phyloP scores from a whole-genome alignment of 2,329 filamentous ascomycete genomes.

The Epichloe uncinata region DNA sequence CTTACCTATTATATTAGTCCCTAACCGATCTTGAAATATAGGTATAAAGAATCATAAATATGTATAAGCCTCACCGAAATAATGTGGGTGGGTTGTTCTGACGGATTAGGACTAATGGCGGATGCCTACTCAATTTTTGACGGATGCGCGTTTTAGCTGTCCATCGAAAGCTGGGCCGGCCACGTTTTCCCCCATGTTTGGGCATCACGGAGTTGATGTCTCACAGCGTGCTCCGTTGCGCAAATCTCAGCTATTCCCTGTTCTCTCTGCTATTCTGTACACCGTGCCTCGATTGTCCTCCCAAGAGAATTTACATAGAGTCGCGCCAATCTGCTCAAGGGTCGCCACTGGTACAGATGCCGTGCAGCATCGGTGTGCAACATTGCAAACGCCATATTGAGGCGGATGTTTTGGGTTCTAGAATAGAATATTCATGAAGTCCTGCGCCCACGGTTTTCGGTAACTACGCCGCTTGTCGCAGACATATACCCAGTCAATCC shows the following conservation, averaged over 20 bases:
- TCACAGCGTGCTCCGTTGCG: neutral
- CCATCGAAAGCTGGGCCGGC: neutral
- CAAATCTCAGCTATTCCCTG: neutral
- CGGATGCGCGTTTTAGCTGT: too few species aligned
- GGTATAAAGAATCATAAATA: too few species aligned
- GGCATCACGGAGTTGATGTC: neutral
- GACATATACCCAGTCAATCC: neutral
- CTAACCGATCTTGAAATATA: too few species aligned
- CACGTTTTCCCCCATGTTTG: neutral
- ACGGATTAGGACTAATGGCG: too few species aligned
- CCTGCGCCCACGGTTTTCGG: neutral
- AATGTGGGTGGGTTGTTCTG: too few species aligned
- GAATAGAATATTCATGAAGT: neutral
- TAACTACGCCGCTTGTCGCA: neutral
- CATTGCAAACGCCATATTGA: neutral
- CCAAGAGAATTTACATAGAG: neutral
- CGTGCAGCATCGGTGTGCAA: constrained; percentile 6
- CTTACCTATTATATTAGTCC: too few species aligned
- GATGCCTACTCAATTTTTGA: too few species aligned
- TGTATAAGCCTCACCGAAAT: too few species aligned
- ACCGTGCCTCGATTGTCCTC: neutral
- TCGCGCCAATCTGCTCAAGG: neutral
- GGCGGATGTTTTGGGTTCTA: neutral
- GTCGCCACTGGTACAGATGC: neutral
- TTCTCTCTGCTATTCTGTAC: neutral